phyloP scores from a whole-genome alignment of 2,329 filamentous ascomycete genomes.

The Fusarium gaditjirri region DNA sequence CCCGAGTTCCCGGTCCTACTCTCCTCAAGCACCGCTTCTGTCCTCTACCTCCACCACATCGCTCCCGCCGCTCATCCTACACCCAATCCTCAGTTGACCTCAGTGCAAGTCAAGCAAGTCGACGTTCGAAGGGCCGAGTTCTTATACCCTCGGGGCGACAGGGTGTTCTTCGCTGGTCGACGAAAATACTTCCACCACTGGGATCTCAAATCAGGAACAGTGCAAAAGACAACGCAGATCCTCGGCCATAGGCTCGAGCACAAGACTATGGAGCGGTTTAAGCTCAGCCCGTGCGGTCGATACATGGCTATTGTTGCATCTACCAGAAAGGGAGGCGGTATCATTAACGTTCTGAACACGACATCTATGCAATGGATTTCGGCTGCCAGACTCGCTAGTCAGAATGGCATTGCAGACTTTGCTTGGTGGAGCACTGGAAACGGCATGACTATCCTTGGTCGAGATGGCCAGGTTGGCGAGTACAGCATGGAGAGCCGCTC shows the following conservation, averaged over 20 bases:
- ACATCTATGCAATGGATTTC: conserved; percentile 87
- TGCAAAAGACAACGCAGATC: conserved; percentile 84
- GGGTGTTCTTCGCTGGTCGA: conserved; percentile 88
- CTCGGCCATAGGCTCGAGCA: conserved; percentile 84
- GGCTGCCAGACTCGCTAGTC: conserved; percentile 82
- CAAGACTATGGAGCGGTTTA: conserved; percentile 90
- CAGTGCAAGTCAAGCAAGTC: conserved; percentile 84
- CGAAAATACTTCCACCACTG: conserved; percentile 94
- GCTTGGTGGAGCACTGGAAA: conserved; percentile 90
- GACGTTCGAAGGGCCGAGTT: conserved; percentile 89
- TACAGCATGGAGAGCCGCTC: conserved; percentile 77
- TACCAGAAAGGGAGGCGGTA: conserved; percentile 84
- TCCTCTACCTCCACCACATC: conserved; percentile 90
- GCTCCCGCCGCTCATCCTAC: conserved; percentile 77
- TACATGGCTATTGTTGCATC: conserved; percentile 87
- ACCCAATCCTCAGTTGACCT: conserved; percentile 90
- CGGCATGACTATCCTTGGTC: conserved; percentile 84
- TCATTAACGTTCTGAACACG: conserved; percentile 85
- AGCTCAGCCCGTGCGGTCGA: conserved; percentile 84
- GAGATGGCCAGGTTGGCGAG: conserved; percentile 90
- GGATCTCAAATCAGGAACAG: conserved; percentile 82
- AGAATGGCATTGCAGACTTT: conserved; percentile 88
- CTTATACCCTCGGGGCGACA: conserved; percentile 75
- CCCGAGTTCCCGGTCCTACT: conserved; percentile 88
- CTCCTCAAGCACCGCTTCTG: conserved; percentile 86